Conservation (phyloP, 2,329 filamentous ascomycete genomes). For the Xylariomycetidae sp. region DNA sequence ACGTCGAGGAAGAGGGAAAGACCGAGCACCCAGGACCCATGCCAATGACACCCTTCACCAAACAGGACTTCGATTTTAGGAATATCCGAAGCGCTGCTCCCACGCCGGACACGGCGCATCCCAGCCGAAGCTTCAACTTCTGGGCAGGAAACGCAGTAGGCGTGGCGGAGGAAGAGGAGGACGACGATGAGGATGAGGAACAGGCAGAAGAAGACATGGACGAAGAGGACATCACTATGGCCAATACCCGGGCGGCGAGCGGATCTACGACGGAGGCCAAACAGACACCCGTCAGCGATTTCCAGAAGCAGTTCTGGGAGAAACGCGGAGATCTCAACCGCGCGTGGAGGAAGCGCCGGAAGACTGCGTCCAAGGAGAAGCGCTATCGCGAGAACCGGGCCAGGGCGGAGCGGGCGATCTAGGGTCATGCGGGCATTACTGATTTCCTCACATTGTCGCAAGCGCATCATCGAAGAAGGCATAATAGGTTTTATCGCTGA, state of each 20-base stretch:
- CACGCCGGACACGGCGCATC: conserved; percentile 86
- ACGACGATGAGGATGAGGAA: conserved; percentile 27
- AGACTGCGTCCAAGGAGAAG: conserved; percentile 59
- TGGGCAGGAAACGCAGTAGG: conserved; percentile 37
- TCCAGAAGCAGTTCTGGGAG: conserved; percentile 64
- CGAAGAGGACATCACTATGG: conserved; percentile 14
- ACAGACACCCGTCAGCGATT: conserved; percentile 39
- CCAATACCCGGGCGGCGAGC: conserved; percentile 5
- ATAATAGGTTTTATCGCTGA: too few species aligned
- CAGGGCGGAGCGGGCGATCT: conserved; percentile 38
- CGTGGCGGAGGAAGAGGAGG: conserved; percentile 29
- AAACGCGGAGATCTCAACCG: conserved; percentile 58
- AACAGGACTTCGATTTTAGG: conserved; percentile 69
- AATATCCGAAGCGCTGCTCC: conserved; percentile 82
- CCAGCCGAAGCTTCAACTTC: conserved; percentile 56
- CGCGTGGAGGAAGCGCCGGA: conserved; percentile 60
- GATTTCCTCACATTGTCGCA: background rate
- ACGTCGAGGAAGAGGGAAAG: conserved; percentile 23
- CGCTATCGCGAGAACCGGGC: conserved; percentile 59
- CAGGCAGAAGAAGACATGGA: conserved; percentile 27
- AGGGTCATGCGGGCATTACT: conserved; percentile 4
- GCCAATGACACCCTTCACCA: conserved; percentile 79
- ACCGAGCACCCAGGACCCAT: background rate
- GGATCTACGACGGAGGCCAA: conserved; percentile 3
- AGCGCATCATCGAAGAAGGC: too few species aligned